A percentile compares a stretch with the other conserved stretches of the same genome.
phyloP scores from a whole-genome alignment of 768 basidiomycete species.

The Hydnomerulius pinastri region DNA sequence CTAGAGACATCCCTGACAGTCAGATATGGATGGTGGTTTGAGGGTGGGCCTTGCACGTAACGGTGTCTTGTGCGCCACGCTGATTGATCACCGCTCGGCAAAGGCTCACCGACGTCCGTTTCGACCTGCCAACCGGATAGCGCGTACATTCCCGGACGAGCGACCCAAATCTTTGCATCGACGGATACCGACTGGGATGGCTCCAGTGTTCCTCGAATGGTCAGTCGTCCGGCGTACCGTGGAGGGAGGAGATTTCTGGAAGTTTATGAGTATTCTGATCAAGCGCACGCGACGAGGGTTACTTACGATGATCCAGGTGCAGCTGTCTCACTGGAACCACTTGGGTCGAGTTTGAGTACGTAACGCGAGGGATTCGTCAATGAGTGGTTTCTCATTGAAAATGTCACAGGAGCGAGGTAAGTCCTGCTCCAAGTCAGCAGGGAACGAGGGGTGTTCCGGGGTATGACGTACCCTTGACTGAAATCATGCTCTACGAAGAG shows the following conservation, averaged over 20 bases:
- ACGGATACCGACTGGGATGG: slow-evolving; percentile 50
- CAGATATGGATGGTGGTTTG: slow-evolving; percentile 32
- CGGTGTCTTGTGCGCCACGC: slow-evolving; percentile 39
- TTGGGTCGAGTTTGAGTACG: slow-evolving; percentile 48
- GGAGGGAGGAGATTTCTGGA: slow-evolving; percentile 49
- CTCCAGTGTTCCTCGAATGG: slow-evolving; percentile 58
- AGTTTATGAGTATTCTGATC: slow-evolving; percentile 7
- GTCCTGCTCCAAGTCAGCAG: slow-evolving; percentile 43
- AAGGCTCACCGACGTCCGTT: slow-evolving; percentile 55
- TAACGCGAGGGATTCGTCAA: slow-evolving; percentile 60
- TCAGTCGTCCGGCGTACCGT: slow-evolving; percentile 65
- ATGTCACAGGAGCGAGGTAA: slow-evolving; percentile 51
- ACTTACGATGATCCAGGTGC: slow-evolving; percentile 25
- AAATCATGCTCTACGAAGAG: slow-evolving; percentile 63
- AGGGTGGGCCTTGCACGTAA: slow-evolving; percentile 41
- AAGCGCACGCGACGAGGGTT: neutral
- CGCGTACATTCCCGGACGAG: slow-evolving; percentile 63
- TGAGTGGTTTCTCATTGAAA: slow-evolving; percentile 74
- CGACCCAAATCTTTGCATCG: slow-evolving; percentile 56
- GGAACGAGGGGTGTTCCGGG: neutral
- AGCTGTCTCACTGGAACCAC: slow-evolving; percentile 14
- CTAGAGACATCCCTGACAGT: slow-evolving; percentile 29
- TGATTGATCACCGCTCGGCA: slow-evolving; percentile 7
- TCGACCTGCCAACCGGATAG: slow-evolving; percentile 72
- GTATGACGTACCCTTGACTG: slow-evolving; percentile 56